A percentile compares a stretch with the other conserved stretches of the same genome.
These are phyloP conservation scores for Lipomyces mesembrius DNA, from an alignment of 805 yeast genomes.

Conservation along the genomic window DNA sequence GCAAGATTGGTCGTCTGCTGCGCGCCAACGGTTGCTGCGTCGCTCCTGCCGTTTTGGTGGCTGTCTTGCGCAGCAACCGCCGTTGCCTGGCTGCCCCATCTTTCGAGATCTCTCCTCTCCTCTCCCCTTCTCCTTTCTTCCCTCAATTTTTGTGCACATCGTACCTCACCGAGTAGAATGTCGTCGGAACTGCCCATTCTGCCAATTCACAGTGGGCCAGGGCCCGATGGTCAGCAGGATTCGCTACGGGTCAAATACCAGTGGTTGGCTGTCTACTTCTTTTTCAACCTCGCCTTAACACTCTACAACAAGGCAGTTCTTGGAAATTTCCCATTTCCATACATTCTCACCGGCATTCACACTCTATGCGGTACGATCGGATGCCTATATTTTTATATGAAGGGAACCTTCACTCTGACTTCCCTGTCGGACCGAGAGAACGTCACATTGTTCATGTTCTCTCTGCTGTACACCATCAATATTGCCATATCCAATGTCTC, in stretches of 20 bases:
- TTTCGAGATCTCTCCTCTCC: background rate
- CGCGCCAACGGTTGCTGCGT: too few relatives aligned
- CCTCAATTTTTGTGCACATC: background rate
- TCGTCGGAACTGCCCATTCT: conserved; percentile 20
- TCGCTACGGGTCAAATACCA: conserved; percentile 35
- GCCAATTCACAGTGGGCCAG: conserved; percentile 21
- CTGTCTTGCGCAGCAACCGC: too few relatives aligned
- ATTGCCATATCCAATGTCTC: conserved; percentile 43
- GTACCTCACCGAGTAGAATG: background rate
- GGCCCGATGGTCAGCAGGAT: conserved; percentile 20
- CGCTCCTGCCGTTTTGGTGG: too few relatives aligned
- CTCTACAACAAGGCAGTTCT: conserved; percentile 42
- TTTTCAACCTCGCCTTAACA: conserved; percentile 42
- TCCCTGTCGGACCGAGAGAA: conserved; percentile 39
- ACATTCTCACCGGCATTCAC: conserved; percentile 42
- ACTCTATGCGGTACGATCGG: conserved; percentile 41
- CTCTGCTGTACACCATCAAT: conserved; percentile 42
- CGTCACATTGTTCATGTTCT: conserved; percentile 39
- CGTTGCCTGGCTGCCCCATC: too few relatives aligned
- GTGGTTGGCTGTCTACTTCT: conserved; percentile 42
- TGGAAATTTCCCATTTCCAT: conserved; percentile 43
- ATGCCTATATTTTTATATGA: conserved; percentile 37
- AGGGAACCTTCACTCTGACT: conserved; percentile 40
- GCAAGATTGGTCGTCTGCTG: too few relatives aligned
- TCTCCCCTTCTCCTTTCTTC: background rate